Percentiles rank a stretch among this genome's conserved stretches.
Evolutionary conservation across 768 basidiomycete species (phyloP).

Genomic region (Royoungia palumana): DNA sequence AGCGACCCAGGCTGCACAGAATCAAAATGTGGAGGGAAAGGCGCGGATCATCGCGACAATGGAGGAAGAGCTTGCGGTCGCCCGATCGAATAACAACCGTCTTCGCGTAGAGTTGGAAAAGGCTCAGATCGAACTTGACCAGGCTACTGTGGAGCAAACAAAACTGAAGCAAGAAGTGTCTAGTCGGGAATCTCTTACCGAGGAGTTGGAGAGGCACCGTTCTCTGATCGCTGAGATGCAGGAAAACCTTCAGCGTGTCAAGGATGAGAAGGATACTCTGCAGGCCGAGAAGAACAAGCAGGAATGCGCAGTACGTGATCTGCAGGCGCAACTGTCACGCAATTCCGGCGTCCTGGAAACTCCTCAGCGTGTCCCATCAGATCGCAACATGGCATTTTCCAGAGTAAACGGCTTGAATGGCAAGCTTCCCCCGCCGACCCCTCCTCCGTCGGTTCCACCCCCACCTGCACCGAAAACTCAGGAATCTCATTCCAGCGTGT

Average conservation of each 20-base stretch:
- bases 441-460: slow-evolving; percentile 81
- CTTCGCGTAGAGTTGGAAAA: slow-evolving; percentile 42
- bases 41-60: slow-evolving; percentile 41
- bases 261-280: slow-evolving; percentile 78
- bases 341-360: slow-evolving; percentile 39
- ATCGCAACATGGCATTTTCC: slow-evolving; percentile 52
- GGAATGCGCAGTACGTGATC: slow-evolving; percentile 68
- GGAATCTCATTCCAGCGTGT: slow-evolving; percentile 55
- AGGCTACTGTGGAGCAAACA: slow-evolving; percentile 55
- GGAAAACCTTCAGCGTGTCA: slow-evolving; percentile 70
- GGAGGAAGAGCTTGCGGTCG: slow-evolving; percentile 46
- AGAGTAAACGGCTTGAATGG: slow-evolving; percentile 60
- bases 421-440: slow-evolving; percentile 81
- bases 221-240: slow-evolving; percentile 74
- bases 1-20: slow-evolving; percentile 40
- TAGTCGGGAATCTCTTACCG: slow-evolving; percentile 67
- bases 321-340: slow-evolving; percentile 69
- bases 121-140: slow-evolving; percentile 58
- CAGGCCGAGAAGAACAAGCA: slow-evolving; percentile 70
- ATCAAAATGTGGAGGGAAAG: slow-evolving; percentile 51
- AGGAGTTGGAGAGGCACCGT: slow-evolving; percentile 76
- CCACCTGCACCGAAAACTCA: slow-evolving; percentile 65
- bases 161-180: slow-evolving; percentile 69
- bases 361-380: slow-evolving; percentile 51
- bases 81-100: slow-evolving; percentile 39